These are phyloP conservation scores for Teratosphaeria nubilosa DNA, from an alignment of 2,329 filamentous ascomycete species.

Conservation along the genomic window DNA sequence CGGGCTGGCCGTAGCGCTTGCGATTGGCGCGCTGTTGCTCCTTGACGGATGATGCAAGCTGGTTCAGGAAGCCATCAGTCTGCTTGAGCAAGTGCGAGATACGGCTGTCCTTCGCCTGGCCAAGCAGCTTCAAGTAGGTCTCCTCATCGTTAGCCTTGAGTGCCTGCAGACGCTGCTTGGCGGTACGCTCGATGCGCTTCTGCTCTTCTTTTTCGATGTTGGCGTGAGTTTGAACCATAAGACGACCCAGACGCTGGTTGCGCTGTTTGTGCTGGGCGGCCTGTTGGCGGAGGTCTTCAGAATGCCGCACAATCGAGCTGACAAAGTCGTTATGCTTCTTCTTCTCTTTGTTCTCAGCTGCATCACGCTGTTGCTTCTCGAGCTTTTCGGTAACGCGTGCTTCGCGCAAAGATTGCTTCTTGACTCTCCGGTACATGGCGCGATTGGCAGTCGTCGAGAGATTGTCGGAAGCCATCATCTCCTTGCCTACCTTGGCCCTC, in stretches of 20 bases:
- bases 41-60: slow-evolving; percentile 89
- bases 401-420: slow-evolving; percentile 93
- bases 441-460: slow-evolving; percentile 95
- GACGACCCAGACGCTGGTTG: slow-evolving; percentile 73
- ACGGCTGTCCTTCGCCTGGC: slow-evolving; percentile 98
- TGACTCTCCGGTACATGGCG: slow-evolving; percentile 79
- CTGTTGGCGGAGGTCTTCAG: slow-evolving; percentile 62
- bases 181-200: slow-evolving; percentile 92
- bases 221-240: slow-evolving; percentile 84
- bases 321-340: slow-evolving; percentile 94
- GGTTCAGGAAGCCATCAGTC: slow-evolving; percentile 93
- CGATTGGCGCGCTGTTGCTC: slow-evolving; percentile 78
- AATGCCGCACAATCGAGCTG: slow-evolving; percentile 73
- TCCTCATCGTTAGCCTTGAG: slow-evolving; percentile 99
- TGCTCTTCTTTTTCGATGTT: slow-evolving; percentile 99
- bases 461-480: slow-evolving; percentile 93
- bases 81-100: slow-evolving; percentile 95
- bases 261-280: slow-evolving; percentile 61
- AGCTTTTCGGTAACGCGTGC: slow-evolving; percentile 97
- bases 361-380: slow-evolving; percentile 96
- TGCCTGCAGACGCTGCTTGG: slow-evolving; percentile 98
- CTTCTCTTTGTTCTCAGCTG: slow-evolving; percentile 90
- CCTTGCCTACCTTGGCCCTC: slow-evolving; percentile 75
- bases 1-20: slow-evolving; percentile 61
- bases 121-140: slow-evolving; percentile 93